phyloP scores from a whole-genome alignment of 2,329 filamentous ascomycete genomes.

The Ophiostoma populinum region DNA sequence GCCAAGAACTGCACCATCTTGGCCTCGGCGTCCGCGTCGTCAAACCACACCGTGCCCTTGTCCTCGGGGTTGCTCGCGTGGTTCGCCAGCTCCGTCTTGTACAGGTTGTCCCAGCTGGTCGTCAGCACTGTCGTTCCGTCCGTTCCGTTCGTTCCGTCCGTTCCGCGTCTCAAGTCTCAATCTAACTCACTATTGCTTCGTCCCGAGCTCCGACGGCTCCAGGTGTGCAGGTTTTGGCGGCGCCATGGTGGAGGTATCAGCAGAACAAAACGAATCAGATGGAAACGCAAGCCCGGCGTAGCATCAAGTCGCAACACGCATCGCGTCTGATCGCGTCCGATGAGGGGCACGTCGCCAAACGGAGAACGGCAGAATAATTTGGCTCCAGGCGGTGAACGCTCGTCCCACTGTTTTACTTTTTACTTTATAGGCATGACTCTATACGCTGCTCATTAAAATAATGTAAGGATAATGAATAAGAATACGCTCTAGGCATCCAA shows the following conservation, averaged over 20 bases:
- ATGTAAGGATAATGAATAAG: constrained; percentile 3
- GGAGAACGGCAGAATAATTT: neutral
- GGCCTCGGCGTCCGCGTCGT: constrained; percentile 73
- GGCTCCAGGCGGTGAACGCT: neutral
- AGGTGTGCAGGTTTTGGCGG: constrained; percentile 41
- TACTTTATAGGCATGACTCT: too few species aligned
- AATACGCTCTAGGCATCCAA: constrained; percentile 3
- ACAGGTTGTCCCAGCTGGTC: constrained; percentile 59
- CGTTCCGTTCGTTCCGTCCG: neutral
- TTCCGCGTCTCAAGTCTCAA: neutral
- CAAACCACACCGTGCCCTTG: constrained; percentile 90
- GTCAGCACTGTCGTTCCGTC: too few species aligned
- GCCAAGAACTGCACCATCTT: constrained; percentile 59
- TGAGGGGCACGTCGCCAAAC: too few species aligned
- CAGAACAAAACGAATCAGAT: too few species aligned
- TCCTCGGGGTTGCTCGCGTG: constrained; percentile 55
- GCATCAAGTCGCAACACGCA: too few species aligned
- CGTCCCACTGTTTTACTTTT: too few species aligned
- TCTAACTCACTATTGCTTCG: constrained; percentile 65
- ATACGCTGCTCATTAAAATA: too few species aligned
- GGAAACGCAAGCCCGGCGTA: too few species aligned
- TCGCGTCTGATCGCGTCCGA: too few species aligned
- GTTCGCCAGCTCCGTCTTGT: constrained; percentile 54
- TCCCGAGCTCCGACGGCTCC: constrained; percentile 64
- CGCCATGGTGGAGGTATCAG: constrained; percentile 3